Conservation (phyloP, 148 eudicot genomes). For the Dianthus caryophyllus region DNA sequence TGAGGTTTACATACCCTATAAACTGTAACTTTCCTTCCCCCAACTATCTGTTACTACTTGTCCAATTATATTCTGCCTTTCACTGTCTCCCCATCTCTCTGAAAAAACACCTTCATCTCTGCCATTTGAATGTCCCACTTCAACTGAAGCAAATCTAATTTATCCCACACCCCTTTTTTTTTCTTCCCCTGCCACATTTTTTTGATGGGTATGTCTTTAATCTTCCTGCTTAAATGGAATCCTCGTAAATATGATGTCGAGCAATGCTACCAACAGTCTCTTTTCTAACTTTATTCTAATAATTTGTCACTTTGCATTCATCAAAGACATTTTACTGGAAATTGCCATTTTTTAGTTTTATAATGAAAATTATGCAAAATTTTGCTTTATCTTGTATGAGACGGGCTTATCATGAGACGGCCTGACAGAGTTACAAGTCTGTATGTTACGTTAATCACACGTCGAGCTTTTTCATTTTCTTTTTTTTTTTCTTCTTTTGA, state of each 20-base stretch:
- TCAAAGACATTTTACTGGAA: conserved; percentile 6
- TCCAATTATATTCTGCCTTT: conserved; percentile 16
- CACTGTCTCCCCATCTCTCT: conserved; percentile 14
- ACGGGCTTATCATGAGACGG: neutral
- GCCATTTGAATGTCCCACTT: conserved; percentile 29
- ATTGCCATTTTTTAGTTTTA: neutral
- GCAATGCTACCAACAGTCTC: neutral
- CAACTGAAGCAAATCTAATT: conserved; percentile 27
- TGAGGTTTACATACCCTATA: too few relatives aligned
- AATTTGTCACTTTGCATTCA: conserved; percentile 12
- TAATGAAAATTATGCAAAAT: neutral
- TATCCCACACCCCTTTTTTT: conserved; percentile 8
- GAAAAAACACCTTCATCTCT: conserved; percentile 22
- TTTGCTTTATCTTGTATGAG: too few relatives aligned
- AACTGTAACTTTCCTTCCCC: conserved; percentile 1
- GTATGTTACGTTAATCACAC: too few relatives aligned
- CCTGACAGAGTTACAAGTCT: neutral
- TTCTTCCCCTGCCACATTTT: neutral
- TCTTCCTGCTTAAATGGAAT: neutral
- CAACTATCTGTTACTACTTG: conserved; percentile 29
- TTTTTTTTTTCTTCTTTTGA: conserved; percentile 6
- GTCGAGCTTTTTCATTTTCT: too few relatives aligned
- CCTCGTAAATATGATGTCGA: neutral
- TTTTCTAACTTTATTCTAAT: neutral
- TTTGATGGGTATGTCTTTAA: conserved; percentile 19